Evolutionary conservation across 2,329 filamentous ascomycete species (phyloP), one percentile per base, ranked within the genome.

Genomic region (Phaeosphaeriaceae sp.): DNA sequence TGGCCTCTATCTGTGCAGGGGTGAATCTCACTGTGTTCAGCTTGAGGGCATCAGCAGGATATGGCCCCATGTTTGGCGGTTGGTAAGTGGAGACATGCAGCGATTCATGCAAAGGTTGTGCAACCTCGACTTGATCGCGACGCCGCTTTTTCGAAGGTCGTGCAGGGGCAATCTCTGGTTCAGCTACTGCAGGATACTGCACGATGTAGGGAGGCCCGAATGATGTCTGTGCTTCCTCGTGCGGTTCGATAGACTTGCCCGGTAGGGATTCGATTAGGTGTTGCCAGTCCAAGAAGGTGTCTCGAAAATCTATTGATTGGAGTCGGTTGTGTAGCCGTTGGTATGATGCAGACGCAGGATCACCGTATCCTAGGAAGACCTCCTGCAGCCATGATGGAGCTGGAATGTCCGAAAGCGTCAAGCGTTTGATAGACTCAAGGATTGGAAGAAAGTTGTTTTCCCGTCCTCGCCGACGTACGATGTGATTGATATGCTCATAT

Each of bases 361-460:
- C 92, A 38, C 94, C 94, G 71, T 96, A 97, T 3, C 94, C 94
- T n/a, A 99, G 79, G 72, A 97, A 99, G 8, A 97, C 93, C 60
- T 97, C 94, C 65, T 96, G 91, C 35, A 99, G 80, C 94, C 94
- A 99, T 2, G 87, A 84, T 12, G 94, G 92, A 45, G 97, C 81
- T 6, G 90, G 89, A 16, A 93, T 87, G 61, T 96, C 90, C 0
- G 92, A 92, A 28, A 96, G 79, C 2, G 91, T 88, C 23, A 99
- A 82, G 56, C 85, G 89, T 66, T 88, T 90, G 67, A 99, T 95
- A 1, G 92, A 96, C 64, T 97, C 90, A 29, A 99, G 80, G 8
- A 99, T 87, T 8, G 92, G 87, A 67, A 90, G 95, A 80, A 99
- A 99, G 73, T 99, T 99, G 76, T 99, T 99, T 74, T 99, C 94